Evolutionary conservation across 345 rosid genomes (phyloP), one percentile per base, ranked within the genome.

Genomic region (Lumnitzera racemosa): DNA sequence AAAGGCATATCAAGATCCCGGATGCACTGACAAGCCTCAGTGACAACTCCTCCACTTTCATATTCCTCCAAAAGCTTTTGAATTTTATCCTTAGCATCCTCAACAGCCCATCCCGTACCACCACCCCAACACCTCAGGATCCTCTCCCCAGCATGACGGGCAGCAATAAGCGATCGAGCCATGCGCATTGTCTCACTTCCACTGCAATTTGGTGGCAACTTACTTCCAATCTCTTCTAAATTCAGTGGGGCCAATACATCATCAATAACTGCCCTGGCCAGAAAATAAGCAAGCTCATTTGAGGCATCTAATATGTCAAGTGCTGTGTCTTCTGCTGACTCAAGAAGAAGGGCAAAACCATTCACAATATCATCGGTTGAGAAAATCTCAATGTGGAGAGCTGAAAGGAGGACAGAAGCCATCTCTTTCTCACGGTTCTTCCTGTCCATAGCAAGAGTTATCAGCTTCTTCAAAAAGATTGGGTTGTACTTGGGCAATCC

Each of bases 121-220:
- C 99, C 99, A 3, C 99, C 99, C 99, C 99, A 95, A 69, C 99
- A 88, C 76, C 99, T 80, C 57, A 95, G 73, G 74, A 95, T 69
- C 78, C 99, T 90, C 80, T 95, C 99, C 1, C 96, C 99, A 25
- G 99, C 89, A 67, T 95, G 99, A 51, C 97, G 84, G 12, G 96
- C 97, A n/a, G 89, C 84, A 36, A 88, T 67, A 12, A 95, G 90
- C 1, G 97, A 77, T 69, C 87, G 74, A 25, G 89, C 99, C 80
- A 86, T 69, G 13, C 76, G 81, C 23, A 88, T 81, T 0, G 97
- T 95, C 70, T 90, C 94, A 1, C 80, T 80, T 51, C 99, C 99
- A 4, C 96, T 83, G 70, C 95, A 88, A 61, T 79, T 83, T 47
- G 82, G 77, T n/a, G 91, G 82, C 71, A 95, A 62, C 75, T 70